phyloP scores from a whole-genome alignment of 1,284 basidiomycete species.

The Psilocybe mexicana region DNA sequence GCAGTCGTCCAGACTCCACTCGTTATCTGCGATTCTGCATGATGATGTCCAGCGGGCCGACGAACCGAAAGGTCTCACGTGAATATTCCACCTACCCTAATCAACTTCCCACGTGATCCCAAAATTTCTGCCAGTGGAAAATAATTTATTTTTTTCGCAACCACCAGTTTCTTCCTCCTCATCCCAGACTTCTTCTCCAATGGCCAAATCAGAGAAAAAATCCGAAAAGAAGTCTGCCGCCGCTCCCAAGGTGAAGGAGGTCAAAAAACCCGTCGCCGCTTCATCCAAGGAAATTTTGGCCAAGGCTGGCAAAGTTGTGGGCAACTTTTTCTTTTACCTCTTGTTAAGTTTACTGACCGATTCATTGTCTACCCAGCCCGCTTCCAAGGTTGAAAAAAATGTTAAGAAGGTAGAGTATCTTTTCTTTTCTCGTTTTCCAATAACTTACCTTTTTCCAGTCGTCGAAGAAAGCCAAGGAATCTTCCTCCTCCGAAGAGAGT shows the following conservation, averaged over 20 bases:
- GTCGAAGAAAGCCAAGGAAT: slow-evolving; percentile 24
- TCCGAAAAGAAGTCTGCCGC: slow-evolving; percentile 39
- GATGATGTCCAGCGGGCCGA: neutral
- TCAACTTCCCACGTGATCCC: slow-evolving; percentile 9
- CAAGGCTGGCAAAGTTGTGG: slow-evolving; percentile 34
- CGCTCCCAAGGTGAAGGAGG: slow-evolving; percentile 33
- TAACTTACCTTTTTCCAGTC: neutral
- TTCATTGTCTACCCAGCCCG: slow-evolving; percentile 11
- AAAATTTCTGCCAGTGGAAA: slow-evolving; percentile 26
- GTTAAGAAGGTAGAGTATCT: slow-evolving; percentile 37
- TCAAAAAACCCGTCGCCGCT: slow-evolving; percentile 38
- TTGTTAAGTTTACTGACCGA: neutral
- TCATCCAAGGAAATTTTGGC: slow-evolving; percentile 37
- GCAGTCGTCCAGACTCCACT: too few species aligned
- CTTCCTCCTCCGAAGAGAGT: slow-evolving; percentile 33
- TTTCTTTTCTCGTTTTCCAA: neutral
- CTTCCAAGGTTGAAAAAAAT: slow-evolving; percentile 33
- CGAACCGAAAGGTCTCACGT: slow-evolving; percentile 20
- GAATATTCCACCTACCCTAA: slow-evolving; percentile 36
- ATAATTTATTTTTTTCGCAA: slow-evolving; percentile 17
- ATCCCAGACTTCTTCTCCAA: slow-evolving; percentile 25
- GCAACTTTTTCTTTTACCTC: slow-evolving; percentile 11
- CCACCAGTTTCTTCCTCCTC: slow-evolving; percentile 7
- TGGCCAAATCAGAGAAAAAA: slow-evolving; percentile 56
- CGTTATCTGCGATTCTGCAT: too few species aligned